phyloP scores from a whole-genome alignment of 2,329 filamentous ascomycete species.

The Aspergillus hortae region DNA sequence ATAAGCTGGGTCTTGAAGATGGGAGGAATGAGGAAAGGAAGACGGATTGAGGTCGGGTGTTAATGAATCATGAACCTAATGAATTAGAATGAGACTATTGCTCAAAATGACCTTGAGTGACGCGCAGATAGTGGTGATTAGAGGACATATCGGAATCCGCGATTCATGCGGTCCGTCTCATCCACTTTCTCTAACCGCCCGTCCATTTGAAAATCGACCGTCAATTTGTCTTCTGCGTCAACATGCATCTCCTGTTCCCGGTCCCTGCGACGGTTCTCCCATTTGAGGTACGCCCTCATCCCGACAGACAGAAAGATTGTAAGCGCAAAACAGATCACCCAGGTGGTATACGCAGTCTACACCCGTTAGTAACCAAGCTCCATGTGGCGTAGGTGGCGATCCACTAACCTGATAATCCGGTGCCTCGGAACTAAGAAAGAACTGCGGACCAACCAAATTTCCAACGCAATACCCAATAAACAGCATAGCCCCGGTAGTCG shows the following conservation, averaged over 20 bases:
- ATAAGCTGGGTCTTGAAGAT: slow-evolving; percentile 13
- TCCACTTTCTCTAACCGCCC: slow-evolving; percentile 14
- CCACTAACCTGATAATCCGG: slow-evolving; percentile 9
- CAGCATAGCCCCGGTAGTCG: slow-evolving; percentile 12
- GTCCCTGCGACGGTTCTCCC: slow-evolving; percentile 11
- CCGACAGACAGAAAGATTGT: slow-evolving; percentile 11
- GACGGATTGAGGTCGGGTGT: too few species aligned
- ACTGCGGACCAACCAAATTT: slow-evolving; percentile 16
- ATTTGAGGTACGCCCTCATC: slow-evolving; percentile 11
- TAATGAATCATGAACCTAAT: too few species aligned
- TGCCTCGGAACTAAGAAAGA: slow-evolving; percentile 13
- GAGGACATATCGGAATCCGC: slow-evolving; percentile 17
- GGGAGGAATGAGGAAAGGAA: background rate
- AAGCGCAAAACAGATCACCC: slow-evolving; percentile 17
- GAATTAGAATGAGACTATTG: too few species aligned
- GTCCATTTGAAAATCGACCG: slow-evolving; percentile 9
- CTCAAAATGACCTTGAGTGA: too few species aligned
- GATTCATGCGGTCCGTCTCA: slow-evolving; percentile 19
- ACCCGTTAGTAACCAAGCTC: background rate
- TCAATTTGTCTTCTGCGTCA: slow-evolving; percentile 10
- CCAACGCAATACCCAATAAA: slow-evolving; percentile 17
- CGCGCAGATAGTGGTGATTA: background rate
- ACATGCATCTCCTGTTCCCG: slow-evolving; percentile 10
- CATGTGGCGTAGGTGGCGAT: background rate
- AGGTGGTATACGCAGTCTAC: slow-evolving; percentile 20